These are phyloP conservation scores for Penicillium concentricum DNA, from an alignment of 2,329 filamentous ascomycete genomes.

Conservation along the genomic window DNA sequence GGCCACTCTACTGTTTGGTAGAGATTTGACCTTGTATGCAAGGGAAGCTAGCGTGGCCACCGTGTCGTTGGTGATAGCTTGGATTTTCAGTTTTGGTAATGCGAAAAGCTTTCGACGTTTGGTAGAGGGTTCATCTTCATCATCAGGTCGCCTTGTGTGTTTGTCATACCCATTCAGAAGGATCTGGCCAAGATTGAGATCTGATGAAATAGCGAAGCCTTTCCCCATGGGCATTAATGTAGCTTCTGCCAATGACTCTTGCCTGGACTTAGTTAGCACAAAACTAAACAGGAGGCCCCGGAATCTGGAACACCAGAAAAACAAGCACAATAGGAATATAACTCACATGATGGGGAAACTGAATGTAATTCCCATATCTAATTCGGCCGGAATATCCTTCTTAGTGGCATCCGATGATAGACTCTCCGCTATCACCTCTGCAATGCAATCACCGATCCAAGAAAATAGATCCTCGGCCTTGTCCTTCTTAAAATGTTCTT, in stretches of 20 bases:
- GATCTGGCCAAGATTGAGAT: constrained; percentile 56
- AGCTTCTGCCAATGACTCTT: constrained; percentile 54
- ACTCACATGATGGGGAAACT: constrained; percentile 52
- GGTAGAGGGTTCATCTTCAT: constrained; percentile 42
- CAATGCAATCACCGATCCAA: constrained; percentile 80
- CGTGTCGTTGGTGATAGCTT: constrained; percentile 78
- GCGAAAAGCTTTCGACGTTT: constrained; percentile 48
- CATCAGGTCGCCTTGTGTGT: constrained; percentile 45
- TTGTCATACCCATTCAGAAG: constrained; percentile 55
- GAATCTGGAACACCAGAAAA: neutral
- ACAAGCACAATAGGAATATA: neutral
- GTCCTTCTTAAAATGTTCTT: constrained; percentile 58
- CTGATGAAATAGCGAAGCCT: constrained; percentile 56
- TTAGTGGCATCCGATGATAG: constrained; percentile 41
- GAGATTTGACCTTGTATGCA: constrained; percentile 66
- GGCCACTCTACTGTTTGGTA: constrained; percentile 61
- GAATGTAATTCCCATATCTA: constrained; percentile 52
- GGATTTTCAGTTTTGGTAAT: constrained; percentile 67
- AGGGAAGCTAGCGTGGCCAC: constrained; percentile 77
- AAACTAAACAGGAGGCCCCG: neutral
- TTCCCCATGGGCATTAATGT: constrained; percentile 60
- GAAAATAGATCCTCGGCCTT: constrained; percentile 72
- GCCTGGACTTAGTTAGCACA: constrained; percentile 35
- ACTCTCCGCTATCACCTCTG: constrained; percentile 64
- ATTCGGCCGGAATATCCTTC: constrained; percentile 43